Base-by-base conservation (phyloP, 2,329 filamentous ascomycete genomes). In the Venturia carpophila region DNA sequence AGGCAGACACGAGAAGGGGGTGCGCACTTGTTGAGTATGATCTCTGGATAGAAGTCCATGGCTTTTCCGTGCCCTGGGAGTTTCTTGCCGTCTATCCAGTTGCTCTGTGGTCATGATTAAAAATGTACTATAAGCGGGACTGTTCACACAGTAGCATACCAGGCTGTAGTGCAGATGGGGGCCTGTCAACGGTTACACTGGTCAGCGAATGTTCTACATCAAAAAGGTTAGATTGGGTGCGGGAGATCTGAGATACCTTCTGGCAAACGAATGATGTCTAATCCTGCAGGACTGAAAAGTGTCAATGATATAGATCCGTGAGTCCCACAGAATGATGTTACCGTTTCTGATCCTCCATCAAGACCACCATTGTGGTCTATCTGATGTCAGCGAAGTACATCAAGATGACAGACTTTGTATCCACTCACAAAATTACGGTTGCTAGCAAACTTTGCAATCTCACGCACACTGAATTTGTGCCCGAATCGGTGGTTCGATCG, bases 41-140 rank as follows among this genome's bases (percentile, higher is more conserved):
- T 81, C 76, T 97, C 93, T 0, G 92, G 92, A 72, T 91, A 91
- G 77, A 97, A 92, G 61, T 90, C 89, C 1, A 93, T 97, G 0
- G 92, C 85, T 69, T 92, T 93, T 77, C 86, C 94, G 74, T 99
- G 93, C 1, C 93, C 92, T 0, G 92, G 91, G 17, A 99, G 82
- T 69, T 90, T 90, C 73, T 89, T 90, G 62, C 91, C 91, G 70
- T 95, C 90, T 43, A 96, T 82, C 88, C 92, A 99, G 73, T 94
- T 96, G 39, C 39, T 41, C 39, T 41, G 9, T 41, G 4, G 39
- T 41, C 9, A 10, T 15, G 39, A 15, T 41, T 41, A 41, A 9
- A 41, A 41, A 41, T 2, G 39, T 5, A 5, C 2, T 9, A 41
- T 41, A 41, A 2, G 39, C 10, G 10, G 39, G 10, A 15, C 9